Conservation (phyloP, 2,329 filamentous ascomycete genomes). For the Pseudogymnoascus sp. region DNA sequence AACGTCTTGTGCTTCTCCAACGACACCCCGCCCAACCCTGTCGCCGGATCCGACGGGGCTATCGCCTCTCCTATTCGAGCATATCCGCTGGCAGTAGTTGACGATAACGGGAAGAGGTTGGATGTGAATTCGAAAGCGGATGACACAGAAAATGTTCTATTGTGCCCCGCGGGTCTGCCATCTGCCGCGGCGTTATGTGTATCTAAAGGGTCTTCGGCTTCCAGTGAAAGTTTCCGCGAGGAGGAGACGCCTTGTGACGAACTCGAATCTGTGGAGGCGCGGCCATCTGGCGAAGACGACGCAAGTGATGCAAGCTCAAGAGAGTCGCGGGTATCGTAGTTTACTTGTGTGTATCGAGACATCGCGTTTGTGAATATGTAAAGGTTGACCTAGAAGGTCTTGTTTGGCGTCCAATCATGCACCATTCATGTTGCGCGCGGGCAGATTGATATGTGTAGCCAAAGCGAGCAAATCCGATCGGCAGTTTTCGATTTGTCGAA, state of each 20-base stretch:
- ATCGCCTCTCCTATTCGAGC: constrained; percentile 77
- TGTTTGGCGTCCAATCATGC: neutral
- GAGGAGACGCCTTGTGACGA: constrained; percentile 83
- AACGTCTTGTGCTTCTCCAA: constrained; percentile 93
- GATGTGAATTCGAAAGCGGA: constrained; percentile 95
- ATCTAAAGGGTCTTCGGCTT: constrained; percentile 75
- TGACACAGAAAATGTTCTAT: constrained; percentile 78
- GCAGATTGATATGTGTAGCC: neutral
- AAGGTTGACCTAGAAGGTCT: constrained; percentile 1
- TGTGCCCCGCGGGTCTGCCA: constrained; percentile 36
- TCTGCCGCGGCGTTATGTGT: constrained; percentile 48
- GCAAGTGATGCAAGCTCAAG: constrained; percentile 94
- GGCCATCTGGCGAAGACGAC: constrained; percentile 64
- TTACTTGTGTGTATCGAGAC: constrained; percentile 13
- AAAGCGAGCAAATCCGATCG: neutral
- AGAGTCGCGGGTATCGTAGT: constrained; percentile 62
- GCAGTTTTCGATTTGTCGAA: neutral
- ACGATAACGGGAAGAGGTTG: constrained; percentile 86
- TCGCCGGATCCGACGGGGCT: constrained; percentile 49
- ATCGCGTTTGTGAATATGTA: neutral
- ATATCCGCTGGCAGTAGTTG: constrained; percentile 70
- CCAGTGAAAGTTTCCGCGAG: constrained; percentile 84
- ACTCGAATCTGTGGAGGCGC: constrained; percentile 57
- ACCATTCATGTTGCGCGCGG: constrained; percentile 10
- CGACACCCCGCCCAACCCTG: constrained; percentile 62